Evolutionary conservation across 495 filamentous ascomycete species (phyloP).

Genomic region (Annulohypoxylon bovei): DNA sequence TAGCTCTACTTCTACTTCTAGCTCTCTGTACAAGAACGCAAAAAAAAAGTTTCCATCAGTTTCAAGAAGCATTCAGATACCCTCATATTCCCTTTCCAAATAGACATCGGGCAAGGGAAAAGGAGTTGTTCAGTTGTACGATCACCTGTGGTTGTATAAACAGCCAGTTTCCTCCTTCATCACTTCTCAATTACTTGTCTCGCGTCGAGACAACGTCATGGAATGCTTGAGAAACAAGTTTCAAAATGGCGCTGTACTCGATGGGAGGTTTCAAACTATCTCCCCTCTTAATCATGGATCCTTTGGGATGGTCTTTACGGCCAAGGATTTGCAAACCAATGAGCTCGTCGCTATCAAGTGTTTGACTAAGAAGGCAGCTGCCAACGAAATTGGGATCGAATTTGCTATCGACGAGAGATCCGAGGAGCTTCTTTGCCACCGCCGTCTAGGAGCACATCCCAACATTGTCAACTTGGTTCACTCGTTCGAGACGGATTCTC

Average conservation of each 20-base stretch:
- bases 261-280: slow-evolving; percentile 88
- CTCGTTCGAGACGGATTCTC: slow-evolving; percentile 89
- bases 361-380: slow-evolving; percentile 77
- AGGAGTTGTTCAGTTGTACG: slow-evolving; percentile 43
- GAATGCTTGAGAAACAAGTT: slow-evolving; percentile 83
- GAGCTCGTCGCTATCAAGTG: slow-evolving; percentile 94
- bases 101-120: slow-evolving; percentile 48
- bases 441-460: slow-evolving; percentile 77
- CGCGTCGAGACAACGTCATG: slow-evolving; percentile 63
- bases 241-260: slow-evolving; percentile 74
- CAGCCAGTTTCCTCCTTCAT: slow-evolving; percentile 29
- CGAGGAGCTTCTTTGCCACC: slow-evolving; percentile 87
- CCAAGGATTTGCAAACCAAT: slow-evolving; percentile 77
- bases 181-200: slow-evolving; percentile 39
- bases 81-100: slow-evolving; percentile 44
- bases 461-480: slow-evolving; percentile 95
- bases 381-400: slow-evolving; percentile 61
- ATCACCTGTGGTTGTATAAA: slow-evolving; percentile 37
- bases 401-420: slow-evolving; percentile 80
- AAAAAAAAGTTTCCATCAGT: slow-evolving; percentile 52
- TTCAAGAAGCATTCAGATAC: slow-evolving; percentile 39
- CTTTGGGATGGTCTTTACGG: slow-evolving; percentile 97
- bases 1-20: slow-evolving; percentile 45
- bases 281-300: slow-evolving; percentile 98
- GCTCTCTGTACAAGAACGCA: slow-evolving; percentile 56